A percentile compares a stretch with the other conserved stretches of the same genome.
phyloP scores from a whole-genome alignment of 164 flowering plant genomes.

The Sextonia rubra region DNA sequence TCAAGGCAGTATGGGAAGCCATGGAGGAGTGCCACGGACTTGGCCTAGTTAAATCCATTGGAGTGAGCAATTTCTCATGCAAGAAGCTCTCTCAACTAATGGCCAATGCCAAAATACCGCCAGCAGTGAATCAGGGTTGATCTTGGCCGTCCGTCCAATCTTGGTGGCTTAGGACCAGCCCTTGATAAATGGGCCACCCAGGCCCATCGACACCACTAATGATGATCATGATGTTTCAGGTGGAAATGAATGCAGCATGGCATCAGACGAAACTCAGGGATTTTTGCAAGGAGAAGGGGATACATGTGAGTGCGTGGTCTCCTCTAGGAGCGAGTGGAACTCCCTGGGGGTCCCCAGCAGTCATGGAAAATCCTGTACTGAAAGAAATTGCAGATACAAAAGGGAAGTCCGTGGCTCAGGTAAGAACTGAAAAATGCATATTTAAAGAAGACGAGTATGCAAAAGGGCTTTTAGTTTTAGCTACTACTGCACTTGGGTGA shows the following conservation, averaged over 20 bases:
- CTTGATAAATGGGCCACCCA: no score
- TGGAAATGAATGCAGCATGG: constrained; percentile 28
- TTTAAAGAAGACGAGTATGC: no score
- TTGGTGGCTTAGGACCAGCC: neutral
- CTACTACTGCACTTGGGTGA: no score
- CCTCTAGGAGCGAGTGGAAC: constrained; percentile 23
- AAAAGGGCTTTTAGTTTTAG: no score
- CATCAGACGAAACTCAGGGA: no score
- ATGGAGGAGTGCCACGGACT: constrained; percentile 20
- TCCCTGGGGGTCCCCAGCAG: constrained; percentile 13
- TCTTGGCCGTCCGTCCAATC: neutral
- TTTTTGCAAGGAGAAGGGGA: constrained; percentile 17
- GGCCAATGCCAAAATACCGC: constrained; percentile 11
- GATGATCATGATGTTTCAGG: constrained; percentile 4
- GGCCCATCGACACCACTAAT: neutral
- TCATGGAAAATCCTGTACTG: constrained; percentile 16
- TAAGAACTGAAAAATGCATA: neutral
- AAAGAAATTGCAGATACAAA: constrained; percentile 25
- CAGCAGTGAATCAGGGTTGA: constrained; percentile 19
- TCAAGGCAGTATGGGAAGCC: constrained; percentile 8
- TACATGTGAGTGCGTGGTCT: constrained; percentile 27
- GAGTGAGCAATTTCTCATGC: constrained; percentile 19
- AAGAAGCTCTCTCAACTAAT: constrained; percentile 15
- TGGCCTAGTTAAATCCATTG: constrained; percentile 19
- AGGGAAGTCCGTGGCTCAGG: constrained; percentile 29